Base-by-base conservation (phyloP, 257 asterid genomes). In the Oldenlandia corymbosa region DNA sequence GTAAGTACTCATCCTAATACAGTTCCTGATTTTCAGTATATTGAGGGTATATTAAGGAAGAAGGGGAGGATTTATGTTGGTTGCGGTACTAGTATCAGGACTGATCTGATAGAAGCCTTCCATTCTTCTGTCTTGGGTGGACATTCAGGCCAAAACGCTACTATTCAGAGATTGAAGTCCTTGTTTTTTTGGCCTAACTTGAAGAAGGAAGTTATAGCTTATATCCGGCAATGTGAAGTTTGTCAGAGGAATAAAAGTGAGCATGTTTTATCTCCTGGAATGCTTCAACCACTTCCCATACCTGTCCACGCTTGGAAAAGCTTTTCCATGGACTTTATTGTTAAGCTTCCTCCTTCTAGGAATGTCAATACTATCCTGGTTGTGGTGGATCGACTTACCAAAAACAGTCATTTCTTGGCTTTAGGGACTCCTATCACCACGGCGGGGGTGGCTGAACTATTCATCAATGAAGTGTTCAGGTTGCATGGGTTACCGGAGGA, bases 351-450 rank as follows among this genome's bases (percentile, higher is more conserved):
- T 11, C 11, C 0, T 11, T 11, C 6, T 0, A 5, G 27, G 1
- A 36, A 30, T 4, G 11, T 21, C 6, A 10, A 0, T 26, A 6
- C 14, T 0, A 27, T 52, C 0, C 0, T 26, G 16, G 32, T 52
- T 0, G 0, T 26, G 0, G 36, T 52, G 1, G 58, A 52, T 32
- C 9, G 20, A 23, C 2, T 52, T 0, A 52, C 9, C 2, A 27
- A 53, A 27, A 26, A 10, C 18, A 7, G 21, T 5, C 37, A 53
- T 13, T 53, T 53, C 2, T 5, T 53, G 0, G 2, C 58, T 0
- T 0, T 53, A 0, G 0, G 37, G 1, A 1, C 13, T 0, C 37
- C 58, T 0, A 3, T 0, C 1, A 1, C 37, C 0, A 10, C 36
- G 0, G 0, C 11, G 0, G 8, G 1, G 0, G 2, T 63, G 2